These are phyloP conservation scores for Paspalum notatum DNA, from an alignment of 176 grass and related monocot species.

Conservation along the genomic window DNA sequence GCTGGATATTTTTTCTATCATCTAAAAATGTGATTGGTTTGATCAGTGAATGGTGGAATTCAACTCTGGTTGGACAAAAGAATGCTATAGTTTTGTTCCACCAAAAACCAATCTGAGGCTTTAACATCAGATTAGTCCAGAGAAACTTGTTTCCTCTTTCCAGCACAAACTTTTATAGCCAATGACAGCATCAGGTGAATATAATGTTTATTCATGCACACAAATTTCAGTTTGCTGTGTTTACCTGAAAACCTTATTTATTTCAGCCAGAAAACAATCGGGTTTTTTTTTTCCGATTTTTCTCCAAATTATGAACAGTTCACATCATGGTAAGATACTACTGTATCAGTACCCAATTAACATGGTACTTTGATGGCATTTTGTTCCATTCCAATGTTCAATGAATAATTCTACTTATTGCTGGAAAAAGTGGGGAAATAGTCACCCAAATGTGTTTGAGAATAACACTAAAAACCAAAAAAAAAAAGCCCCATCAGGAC, in stretches of 20 bases:
- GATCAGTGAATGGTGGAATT: neutral
- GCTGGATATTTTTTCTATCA: no score
- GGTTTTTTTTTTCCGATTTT: neutral
- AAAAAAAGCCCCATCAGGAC: neutral
- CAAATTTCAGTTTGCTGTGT: neutral
- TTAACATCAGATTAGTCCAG: neutral
- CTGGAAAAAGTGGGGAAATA: neutral
- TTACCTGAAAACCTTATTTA: neutral
- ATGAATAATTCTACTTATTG: neutral
- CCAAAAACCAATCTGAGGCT: neutral
- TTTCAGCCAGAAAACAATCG: neutral
- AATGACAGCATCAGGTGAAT: neutral
- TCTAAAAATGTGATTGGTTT: constrained; percentile 1
- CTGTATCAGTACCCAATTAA: neutral
- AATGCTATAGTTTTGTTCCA: neutral
- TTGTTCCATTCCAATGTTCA: neutral
- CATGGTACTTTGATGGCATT: neutral
- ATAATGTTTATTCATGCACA: neutral
- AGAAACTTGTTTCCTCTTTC: neutral
- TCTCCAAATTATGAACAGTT: neutral
- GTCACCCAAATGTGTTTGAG: neutral
- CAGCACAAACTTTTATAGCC: neutral
- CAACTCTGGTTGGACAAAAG: neutral
- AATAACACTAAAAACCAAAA: neutral
- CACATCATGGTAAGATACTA: neutral